These are phyloP conservation scores for Jacaranda copaia DNA, from an alignment of 257 asterid species.

Conservation along the genomic window DNA sequence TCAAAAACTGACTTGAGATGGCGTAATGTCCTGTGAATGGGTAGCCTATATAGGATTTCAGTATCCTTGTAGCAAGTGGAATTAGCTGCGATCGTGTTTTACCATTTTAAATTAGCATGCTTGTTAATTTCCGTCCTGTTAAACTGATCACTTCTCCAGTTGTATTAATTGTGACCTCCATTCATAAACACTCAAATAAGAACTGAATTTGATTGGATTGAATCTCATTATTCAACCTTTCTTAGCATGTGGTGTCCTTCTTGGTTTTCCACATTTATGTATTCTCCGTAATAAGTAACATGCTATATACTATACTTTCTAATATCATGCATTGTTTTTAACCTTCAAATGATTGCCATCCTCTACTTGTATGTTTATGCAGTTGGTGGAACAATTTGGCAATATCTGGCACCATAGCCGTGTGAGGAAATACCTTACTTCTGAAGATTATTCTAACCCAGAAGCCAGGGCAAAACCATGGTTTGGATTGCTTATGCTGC, in stretches of 20 bases:
- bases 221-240: not conserved
- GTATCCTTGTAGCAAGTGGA: too few relatives aligned
- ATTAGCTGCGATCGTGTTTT: too few relatives aligned
- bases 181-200: not conserved
- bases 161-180: too few relatives aligned
- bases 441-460: conserved; percentile 69
- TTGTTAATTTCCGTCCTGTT: too few relatives aligned
- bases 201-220: not conserved
- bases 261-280: too few relatives aligned
- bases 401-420: conserved; percentile 89
- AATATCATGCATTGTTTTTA: not conserved
- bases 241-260: not conserved
- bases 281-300: too few relatives aligned
- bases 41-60: too few relatives aligned
- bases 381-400: conserved; percentile 80
- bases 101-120: too few relatives aligned
- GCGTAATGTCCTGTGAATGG: too few relatives aligned
- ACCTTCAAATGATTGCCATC: not conserved
- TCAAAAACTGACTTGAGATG: too few relatives aligned
- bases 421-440: conserved; percentile 80
- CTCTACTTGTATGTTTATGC: conserved; percentile 37
- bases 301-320: not conserved
- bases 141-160: too few relatives aligned
- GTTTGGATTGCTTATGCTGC: conserved; percentile 84
- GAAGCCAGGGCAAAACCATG: conserved; percentile 90